phyloP scores from a whole-genome alignment of 2,329 filamentous ascomycete species.

The Coniochaeta sp. region DNA sequence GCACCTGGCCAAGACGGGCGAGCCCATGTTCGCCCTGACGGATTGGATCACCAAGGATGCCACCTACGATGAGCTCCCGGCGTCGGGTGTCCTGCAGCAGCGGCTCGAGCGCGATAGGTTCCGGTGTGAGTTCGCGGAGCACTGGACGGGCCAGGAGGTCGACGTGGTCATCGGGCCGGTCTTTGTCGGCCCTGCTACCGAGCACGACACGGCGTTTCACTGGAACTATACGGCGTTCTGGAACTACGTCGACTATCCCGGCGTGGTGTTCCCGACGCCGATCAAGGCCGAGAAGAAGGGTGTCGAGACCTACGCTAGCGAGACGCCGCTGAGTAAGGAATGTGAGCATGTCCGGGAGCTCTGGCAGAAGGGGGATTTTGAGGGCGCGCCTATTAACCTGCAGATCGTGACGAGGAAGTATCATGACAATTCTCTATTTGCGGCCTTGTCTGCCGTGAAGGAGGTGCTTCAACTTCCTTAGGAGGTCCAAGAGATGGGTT shows the following conservation, averaged over 20 bases:
- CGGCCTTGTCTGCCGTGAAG: slow-evolving; percentile 16
- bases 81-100: slow-evolving; percentile 16
- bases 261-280: slow-evolving; percentile 24
- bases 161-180: slow-evolving; percentile 26
- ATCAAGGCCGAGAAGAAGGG: slow-evolving; percentile 18
- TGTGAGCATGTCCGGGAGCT: slow-evolving; percentile 20
- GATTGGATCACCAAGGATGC: slow-evolving; percentile 28
- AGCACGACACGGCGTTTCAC: slow-evolving; percentile 26
- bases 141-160: slow-evolving; percentile 27
- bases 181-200: slow-evolving; percentile 27
- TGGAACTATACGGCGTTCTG: slow-evolving; percentile 30
- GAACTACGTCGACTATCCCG: slow-evolving; percentile 29
- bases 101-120: slow-evolving; percentile 22
- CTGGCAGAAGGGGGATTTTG: slow-evolving; percentile 23
- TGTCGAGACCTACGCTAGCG: slow-evolving; percentile 16
- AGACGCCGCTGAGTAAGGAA: slow-evolving; percentile 19
- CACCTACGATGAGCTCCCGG: slow-evolving; percentile 14
- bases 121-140: slow-evolving; percentile 21
- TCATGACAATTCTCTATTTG: slow-evolving; percentile 26
- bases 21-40: slow-evolving; percentile 36
- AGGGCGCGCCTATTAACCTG: slow-evolving; percentile 23
- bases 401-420: slow-evolving; percentile 25
- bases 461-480: slow-evolving; percentile 5
- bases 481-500: no score
- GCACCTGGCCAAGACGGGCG: slow-evolving; percentile 26